phyloP scores from a whole-genome alignment of 1,284 basidiomycete genomes.

The Marasmius fiardii region DNA sequence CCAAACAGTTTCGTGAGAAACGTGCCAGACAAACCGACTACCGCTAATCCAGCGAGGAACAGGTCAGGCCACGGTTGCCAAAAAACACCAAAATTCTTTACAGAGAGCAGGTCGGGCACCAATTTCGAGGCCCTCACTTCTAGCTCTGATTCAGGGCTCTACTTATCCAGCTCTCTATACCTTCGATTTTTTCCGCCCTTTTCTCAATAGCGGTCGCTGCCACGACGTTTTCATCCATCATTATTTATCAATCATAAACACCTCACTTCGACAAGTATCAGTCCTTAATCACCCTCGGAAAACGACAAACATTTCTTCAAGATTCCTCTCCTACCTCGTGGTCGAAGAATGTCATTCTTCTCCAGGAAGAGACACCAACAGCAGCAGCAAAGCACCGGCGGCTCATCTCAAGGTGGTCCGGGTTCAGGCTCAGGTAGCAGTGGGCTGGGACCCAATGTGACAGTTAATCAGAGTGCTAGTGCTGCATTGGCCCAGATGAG shows the following conservation, averaged over 20 bases:
- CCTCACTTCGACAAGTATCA: background rate
- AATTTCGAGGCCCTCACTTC: background rate
- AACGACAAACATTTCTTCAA: background rate
- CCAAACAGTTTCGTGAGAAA: background rate
- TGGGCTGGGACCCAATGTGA: conserved; percentile 44
- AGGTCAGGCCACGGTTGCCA: background rate
- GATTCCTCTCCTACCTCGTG: background rate
- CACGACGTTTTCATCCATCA: background rate
- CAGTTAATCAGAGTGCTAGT: conserved; percentile 26
- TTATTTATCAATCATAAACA: background rate
- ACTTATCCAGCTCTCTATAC: no score
- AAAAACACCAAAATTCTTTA: background rate
- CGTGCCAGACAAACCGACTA: background rate
- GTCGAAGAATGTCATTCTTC: conserved; percentile 84
- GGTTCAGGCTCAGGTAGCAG: conserved; percentile 43
- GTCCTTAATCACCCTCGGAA: background rate
- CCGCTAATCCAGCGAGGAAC: background rate
- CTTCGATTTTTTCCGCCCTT: background rate
- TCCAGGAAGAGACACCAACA: conserved; percentile 71
- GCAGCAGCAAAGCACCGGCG: conserved; percentile 19
- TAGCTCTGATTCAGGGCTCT: background rate
- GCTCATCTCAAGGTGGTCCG: conserved; percentile 20
- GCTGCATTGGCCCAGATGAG: conserved; percentile 24
- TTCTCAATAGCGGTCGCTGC: background rate
- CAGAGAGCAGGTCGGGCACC: background rate